Evolutionary conservation across 148 eudicot genomes (phyloP), one percentile per base, ranked within the genome.

Genomic region (Oxyria digyna): DNA sequence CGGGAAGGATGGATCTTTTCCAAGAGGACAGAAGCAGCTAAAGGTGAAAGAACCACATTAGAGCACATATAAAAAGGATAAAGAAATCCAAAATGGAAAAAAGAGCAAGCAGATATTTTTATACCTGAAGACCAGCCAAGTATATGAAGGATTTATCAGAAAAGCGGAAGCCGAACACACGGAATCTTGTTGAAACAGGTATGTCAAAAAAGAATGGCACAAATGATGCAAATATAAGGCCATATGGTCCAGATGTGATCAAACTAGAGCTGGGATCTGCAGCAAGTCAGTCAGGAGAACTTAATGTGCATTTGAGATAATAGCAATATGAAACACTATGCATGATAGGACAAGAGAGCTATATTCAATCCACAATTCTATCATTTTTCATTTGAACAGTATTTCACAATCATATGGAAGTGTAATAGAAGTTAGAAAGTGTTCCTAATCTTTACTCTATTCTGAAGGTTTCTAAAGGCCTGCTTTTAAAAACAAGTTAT

Each of bases 81-180:
- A 23, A 24, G 26, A 54, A 33, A 52, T 26, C 23, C 17, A 68
- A 15, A n/a, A 45, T 27, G 33, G 52, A 50, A 15, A 23, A 31
- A 69, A 71, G 11, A 6, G 45, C 11, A 27, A 26, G 37, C 29
- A 54, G 17, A 52, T n/a, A 59, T 43, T 54, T 45, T 17, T 46
- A 41, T 82, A 94, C 99, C 98, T 94, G 97, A 81, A 94, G 84
- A 74, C 97, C 99, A 84, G 99, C 99, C 78, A 90, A 78, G 78
- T 94, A 94, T 54, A 90, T 88, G 81, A 90, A 94, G 71, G 97
- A 82, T 76, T 94, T 94, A 82, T 94, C 91, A n/a, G 99, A 85
- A 78, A 94, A 88, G 74, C 81, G 83, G 68, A 85, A 75, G 68
- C 84, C 77, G 78, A 84, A 82, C 62, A 90, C 84, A 46, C 89